Evolutionary conservation across 2,329 filamentous ascomycete genomes (phyloP).

Genomic region (Paraphoma sp.): DNA sequence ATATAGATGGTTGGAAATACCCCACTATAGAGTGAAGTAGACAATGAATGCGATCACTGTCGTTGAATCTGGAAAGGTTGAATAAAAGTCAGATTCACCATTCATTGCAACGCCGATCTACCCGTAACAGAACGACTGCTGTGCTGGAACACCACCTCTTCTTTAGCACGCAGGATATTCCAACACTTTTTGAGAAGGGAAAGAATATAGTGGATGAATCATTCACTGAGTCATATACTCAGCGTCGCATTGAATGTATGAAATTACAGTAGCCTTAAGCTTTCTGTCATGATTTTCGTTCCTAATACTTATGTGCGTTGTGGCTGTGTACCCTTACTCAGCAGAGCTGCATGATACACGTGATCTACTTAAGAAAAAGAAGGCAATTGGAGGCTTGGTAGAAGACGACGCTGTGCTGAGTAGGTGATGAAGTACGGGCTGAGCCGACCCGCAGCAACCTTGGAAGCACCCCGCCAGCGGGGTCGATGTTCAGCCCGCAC

Average conservation of each 20-base stretch:
- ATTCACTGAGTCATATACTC: background rate
- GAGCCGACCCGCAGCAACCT: too few species aligned
- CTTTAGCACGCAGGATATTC: slow-evolving; percentile 7
- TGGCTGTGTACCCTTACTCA: slow-evolving; percentile 4
- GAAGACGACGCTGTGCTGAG: too few species aligned
- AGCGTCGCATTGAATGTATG: slow-evolving; percentile 5
- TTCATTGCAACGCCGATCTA: background rate
- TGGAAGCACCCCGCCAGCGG: too few species aligned
- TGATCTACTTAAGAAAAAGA: too few species aligned
- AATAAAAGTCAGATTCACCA: too few species aligned
- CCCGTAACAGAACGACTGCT: slow-evolving; percentile 11
- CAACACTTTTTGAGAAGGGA: slow-evolving; percentile 1
- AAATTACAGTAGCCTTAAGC: slow-evolving; percentile 8
- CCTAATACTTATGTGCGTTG: slow-evolving; percentile 1
- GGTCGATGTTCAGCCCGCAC: too few species aligned
- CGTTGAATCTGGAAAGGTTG: too few species aligned
- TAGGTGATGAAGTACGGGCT: too few species aligned
- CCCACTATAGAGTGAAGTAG: too few species aligned
- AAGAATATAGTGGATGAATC: background rate
- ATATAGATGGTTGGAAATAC: background rate
- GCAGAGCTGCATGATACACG: too few species aligned
- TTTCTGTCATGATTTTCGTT: slow-evolving; percentile 7
- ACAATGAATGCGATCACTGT: too few species aligned
- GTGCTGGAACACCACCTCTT: slow-evolving; percentile 11
- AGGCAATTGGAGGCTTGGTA: too few species aligned